Conservation (phyloP, 1,284 basidiomycete genomes). For the Cryptococcus floricola region DNA sequence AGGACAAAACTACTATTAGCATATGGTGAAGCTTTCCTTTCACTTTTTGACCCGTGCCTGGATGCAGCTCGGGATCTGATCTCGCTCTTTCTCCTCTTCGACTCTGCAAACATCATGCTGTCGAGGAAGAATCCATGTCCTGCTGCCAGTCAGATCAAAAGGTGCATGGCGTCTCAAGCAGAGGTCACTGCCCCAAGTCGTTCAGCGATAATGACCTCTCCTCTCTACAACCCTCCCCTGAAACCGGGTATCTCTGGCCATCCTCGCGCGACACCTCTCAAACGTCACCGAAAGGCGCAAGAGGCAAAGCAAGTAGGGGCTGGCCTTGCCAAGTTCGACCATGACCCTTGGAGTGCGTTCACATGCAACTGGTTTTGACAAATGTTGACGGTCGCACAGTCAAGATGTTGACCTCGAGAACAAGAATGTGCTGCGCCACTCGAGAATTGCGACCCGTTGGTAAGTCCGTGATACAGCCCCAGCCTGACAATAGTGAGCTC, state of each 20-base stretch:
- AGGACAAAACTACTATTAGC: too few species aligned
- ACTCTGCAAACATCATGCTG: too few species aligned
- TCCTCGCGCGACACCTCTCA: background rate
- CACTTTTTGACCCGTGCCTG: too few species aligned
- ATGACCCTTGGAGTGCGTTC: constrained; percentile 1
- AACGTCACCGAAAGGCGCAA: background rate
- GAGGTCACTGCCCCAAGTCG: background rate
- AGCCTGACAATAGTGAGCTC: background rate
- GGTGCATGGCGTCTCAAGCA: too few species aligned
- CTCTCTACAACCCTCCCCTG: constrained; percentile 1
- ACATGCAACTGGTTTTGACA: background rate
- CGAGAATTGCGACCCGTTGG: constrained; percentile 7
- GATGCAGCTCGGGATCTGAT: too few species aligned
- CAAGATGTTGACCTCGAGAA: constrained; percentile 1
- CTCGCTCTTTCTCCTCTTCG: too few species aligned
- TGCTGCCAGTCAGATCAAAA: too few species aligned
- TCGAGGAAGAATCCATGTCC: too few species aligned
- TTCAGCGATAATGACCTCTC: background rate
- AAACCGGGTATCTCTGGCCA: background rate
- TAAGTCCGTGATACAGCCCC: background rate
- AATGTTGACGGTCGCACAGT: background rate
- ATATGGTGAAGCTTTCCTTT: too few species aligned
- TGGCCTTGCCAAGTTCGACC: background rate
- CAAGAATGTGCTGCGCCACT: constrained; percentile 11
- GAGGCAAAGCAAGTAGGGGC: background rate